phyloP scores from a whole-genome alignment of 257 asterid species.

The Ajuga chamaepitys region DNA sequence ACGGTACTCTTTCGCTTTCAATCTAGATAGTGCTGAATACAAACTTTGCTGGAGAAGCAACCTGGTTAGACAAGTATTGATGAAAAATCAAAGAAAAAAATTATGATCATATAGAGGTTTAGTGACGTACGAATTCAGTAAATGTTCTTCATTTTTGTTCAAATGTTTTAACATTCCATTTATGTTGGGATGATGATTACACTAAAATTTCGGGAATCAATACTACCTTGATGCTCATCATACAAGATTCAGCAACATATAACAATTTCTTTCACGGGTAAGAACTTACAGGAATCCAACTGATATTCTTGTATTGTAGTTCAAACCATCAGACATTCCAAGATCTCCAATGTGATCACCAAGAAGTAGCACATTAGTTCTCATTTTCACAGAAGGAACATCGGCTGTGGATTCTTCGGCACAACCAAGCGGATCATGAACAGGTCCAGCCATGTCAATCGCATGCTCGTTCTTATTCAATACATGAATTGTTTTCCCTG shows the following conservation, averaged over 20 bases:
- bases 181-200: not conserved
- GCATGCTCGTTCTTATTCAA: constrained; percentile 95
- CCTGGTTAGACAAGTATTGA: not conserved
- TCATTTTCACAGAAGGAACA: constrained; percentile 44
- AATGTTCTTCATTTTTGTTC: not conserved
- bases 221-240: not conserved
- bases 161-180: not conserved
- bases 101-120: not conserved
- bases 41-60: constrained; percentile 1
- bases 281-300: constrained; percentile 87
- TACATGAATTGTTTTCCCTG: constrained; percentile 94
- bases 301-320: constrained; percentile 69
- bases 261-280: not conserved
- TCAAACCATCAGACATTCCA: constrained; percentile 94
- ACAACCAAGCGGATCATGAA: constrained; percentile 50
- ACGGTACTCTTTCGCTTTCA: not conserved
- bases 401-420: constrained; percentile 41
- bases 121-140: not conserved
- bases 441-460: constrained; percentile 80
- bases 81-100: not conserved
- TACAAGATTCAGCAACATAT: not conserved
- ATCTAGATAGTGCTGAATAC: not conserved
- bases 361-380: constrained; percentile 86
- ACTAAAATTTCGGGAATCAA: not conserved
- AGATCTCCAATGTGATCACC: constrained; percentile 95